Conservation (phyloP, 495 filamentous ascomycete species). For the Platismatia glauca region DNA sequence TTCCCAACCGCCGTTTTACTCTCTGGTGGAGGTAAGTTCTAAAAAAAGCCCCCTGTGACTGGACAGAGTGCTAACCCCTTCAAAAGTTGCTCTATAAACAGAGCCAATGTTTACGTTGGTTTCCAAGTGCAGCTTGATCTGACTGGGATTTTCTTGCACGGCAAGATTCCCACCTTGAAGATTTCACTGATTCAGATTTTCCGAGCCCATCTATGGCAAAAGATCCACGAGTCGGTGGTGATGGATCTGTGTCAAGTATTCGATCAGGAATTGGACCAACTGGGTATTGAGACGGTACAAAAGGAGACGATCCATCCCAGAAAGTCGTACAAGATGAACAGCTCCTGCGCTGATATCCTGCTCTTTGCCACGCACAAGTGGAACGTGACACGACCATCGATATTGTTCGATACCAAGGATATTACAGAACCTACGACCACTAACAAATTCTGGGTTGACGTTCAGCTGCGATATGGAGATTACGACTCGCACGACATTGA, state of each 20-base stretch:
- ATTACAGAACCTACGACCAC: constrained; percentile 89
- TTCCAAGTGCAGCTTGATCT: constrained; percentile 99
- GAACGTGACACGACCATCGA: constrained; percentile 90
- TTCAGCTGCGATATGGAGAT: constrained; percentile 95
- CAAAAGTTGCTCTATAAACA: constrained; percentile 38
- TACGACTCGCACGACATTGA: constrained; percentile 99
- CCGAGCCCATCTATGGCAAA: constrained; percentile 99
- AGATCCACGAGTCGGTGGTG: constrained; percentile 98
- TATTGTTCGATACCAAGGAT: constrained; percentile 95
- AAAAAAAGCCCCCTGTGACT: no score
- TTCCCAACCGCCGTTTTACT: constrained; percentile 98
- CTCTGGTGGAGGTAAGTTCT: constrained; percentile 60
- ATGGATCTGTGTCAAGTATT: constrained; percentile 99
- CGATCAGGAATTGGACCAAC: constrained; percentile 90
- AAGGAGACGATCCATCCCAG: constrained; percentile 99
- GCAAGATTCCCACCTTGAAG: constrained; percentile 97
- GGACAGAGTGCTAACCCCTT: no score
- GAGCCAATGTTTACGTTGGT: constrained; percentile 61
- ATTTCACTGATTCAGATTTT: constrained; percentile 99
- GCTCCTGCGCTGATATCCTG: constrained; percentile 95
- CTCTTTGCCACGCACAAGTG: constrained; percentile 98
- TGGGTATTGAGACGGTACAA: constrained; percentile 97
- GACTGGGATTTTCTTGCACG: constrained; percentile 98
- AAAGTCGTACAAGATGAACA: constrained; percentile 99
- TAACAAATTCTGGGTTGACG: constrained; percentile 99